Conservation (phyloP, 2,329 filamentous ascomycete species). For the Westerdykella ornata region DNA sequence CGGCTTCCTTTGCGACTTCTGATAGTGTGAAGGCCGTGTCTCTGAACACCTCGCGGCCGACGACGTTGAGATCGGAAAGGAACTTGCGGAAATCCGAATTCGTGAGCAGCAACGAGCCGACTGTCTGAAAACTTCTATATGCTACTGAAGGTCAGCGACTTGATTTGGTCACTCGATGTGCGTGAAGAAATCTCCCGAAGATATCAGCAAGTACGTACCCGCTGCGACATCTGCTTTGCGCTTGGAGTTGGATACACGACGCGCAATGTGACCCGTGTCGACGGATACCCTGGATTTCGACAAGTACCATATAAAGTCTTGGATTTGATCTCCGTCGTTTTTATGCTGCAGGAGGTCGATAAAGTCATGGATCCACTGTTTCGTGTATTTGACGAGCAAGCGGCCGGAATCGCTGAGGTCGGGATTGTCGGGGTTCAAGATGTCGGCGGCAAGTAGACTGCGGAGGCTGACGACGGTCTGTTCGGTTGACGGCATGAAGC, state of each 20-base stretch:
- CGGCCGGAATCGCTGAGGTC: constrained; percentile 73
- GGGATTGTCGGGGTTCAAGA: constrained; percentile 67
- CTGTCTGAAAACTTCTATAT: constrained; percentile 74
- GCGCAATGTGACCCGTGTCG: constrained; percentile 57
- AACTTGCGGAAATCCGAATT: constrained; percentile 89
- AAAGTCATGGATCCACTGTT: constrained; percentile 69
- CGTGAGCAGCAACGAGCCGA: constrained; percentile 76
- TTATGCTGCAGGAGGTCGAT: constrained; percentile 78
- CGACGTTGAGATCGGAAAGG: constrained; percentile 68
- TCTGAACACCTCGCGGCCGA: constrained; percentile 77
- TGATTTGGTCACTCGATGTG: constrained; percentile 12
- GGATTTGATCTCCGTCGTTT: constrained; percentile 76
- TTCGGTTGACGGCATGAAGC: constrained; percentile 88
- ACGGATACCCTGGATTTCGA: constrained; percentile 65
- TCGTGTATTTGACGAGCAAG: constrained; percentile 62
- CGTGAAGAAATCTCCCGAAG: not conserved
- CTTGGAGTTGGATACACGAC: constrained; percentile 56
- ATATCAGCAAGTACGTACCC: constrained; percentile 43
- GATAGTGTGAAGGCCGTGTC: constrained; percentile 79
- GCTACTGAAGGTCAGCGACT: constrained; percentile 42
- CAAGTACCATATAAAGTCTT: constrained; percentile 86
- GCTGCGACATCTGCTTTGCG: constrained; percentile 65
- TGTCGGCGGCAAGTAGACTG: constrained; percentile 67
- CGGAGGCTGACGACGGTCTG: constrained; percentile 74
- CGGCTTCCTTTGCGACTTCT: constrained; percentile 65